Conservation (phyloP, 2,329 filamentous ascomycete genomes). For the Phialemonium atrogriseum region DNA sequence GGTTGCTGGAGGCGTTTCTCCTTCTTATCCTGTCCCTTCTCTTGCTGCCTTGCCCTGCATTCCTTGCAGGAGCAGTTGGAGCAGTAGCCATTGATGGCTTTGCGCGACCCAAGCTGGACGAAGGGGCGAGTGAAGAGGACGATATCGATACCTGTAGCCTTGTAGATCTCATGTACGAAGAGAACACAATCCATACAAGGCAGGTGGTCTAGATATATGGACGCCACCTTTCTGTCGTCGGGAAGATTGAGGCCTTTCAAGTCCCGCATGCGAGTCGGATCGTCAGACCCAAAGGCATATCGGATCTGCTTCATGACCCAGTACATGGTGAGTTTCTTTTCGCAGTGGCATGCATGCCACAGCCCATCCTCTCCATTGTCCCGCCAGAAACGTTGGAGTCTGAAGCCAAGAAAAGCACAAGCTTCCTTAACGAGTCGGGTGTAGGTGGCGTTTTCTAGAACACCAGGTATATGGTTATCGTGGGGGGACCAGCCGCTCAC, state of each 20-base stretch:
- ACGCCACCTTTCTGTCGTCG: neutral
- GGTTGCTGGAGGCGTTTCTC: too few relatives aligned
- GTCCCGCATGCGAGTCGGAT: constrained; percentile 5
- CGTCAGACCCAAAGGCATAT: constrained; percentile 3
- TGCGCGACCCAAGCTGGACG: neutral
- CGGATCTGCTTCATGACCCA: constrained; percentile 9
- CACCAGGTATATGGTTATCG: neutral
- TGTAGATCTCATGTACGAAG: neutral
- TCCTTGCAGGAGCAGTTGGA: neutral
- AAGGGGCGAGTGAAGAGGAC: neutral
- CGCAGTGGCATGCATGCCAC: too few relatives aligned
- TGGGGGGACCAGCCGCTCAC: constrained; percentile 10
- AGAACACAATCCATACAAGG: constrained; percentile 6
- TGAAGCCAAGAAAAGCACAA: too few relatives aligned
- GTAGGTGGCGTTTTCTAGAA: constrained; percentile 9
- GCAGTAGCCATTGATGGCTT: neutral
- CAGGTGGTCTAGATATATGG: constrained; percentile 7
- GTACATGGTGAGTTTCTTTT: constrained; percentile 9
- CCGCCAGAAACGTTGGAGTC: too few relatives aligned
- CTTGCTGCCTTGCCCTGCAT: neutral
- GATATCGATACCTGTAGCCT: neutral
- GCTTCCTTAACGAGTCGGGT: constrained; percentile 4
- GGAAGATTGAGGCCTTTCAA: constrained; percentile 4
- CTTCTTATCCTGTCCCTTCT: too few relatives aligned
- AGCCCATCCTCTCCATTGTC: too few relatives aligned